Conservation (phyloP, 805 yeast species). For the Metschnikowia borealis region DNA sequence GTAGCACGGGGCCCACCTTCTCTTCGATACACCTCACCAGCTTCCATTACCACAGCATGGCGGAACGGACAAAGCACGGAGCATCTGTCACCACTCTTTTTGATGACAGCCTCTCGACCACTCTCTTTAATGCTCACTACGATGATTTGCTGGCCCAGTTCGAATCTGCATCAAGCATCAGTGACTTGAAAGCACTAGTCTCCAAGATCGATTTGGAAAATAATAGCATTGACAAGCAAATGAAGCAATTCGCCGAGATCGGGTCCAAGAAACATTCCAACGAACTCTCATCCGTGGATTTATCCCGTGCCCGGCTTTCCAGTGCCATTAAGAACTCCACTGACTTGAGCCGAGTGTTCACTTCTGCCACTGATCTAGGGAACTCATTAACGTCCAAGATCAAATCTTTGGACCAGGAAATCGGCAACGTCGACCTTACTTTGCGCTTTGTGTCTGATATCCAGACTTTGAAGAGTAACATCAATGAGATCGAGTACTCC, state of each 20-base stretch:
- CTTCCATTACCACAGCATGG: slow-evolving; percentile 1
- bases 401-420: slow-evolving; percentile 65
- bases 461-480: slow-evolving; percentile 59
- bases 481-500: slow-evolving; percentile 64
- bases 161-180: slow-evolving; percentile 23
- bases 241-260: slow-evolving; percentile 22
- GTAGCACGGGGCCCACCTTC: background rate
- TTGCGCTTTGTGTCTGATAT: slow-evolving; percentile 62
- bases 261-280: slow-evolving; percentile 32
- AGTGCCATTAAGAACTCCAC: slow-evolving; percentile 56
- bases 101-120: slow-evolving; percentile 9
- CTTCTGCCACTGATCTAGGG: slow-evolving; percentile 63
- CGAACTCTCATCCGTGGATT: slow-evolving; percentile 48
- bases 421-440: slow-evolving; percentile 58
- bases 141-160: slow-evolving; percentile 11
- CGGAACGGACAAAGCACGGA: background rate
- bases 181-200: slow-evolving; percentile 27
- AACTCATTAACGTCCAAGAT: slow-evolving; percentile 65
- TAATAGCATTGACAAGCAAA: slow-evolving; percentile 22
- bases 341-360: slow-evolving; percentile 49
- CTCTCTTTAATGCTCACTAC: slow-evolving; percentile 8
- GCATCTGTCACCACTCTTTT: slow-evolving; percentile 11
- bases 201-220: slow-evolving; percentile 26
- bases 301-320: slow-evolving; percentile 60
- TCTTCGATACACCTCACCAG: slow-evolving; percentile 2